Evolutionary conservation across 768 basidiomycete species (phyloP), one percentile per base, ranked within the genome.

Genomic region (Lactarius hatsudake): DNA sequence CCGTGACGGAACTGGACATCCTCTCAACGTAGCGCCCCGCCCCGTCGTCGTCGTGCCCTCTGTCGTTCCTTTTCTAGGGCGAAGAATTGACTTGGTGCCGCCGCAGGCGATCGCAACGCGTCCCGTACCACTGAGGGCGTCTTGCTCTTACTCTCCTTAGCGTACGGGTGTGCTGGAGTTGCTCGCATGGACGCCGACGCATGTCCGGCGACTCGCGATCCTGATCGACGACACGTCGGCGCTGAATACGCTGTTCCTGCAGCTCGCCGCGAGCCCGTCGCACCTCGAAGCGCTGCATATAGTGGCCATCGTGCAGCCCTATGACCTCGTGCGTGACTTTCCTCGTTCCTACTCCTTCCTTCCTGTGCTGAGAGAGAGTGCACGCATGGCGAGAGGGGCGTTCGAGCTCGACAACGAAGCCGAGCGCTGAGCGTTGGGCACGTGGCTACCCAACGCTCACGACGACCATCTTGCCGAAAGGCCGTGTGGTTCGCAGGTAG

Each of bases 391-490:
- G 1, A 79, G 82, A 5, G 74, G 74, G 12, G 51, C 68, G 17
- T 63, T 63, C 69, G 62, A 56, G 56, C 42, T 71, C 48, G 71
- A 77, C 10, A 78, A 82, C 63, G 87, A 88, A 72, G 76, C 77
- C 15, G 74, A 76, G 68, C 15, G 87, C 84, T 20, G 75, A 75
- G 51, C 71, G 75, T 56, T 89, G 87, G 87, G 83, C 83, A 65
- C 68, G 74, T 23, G 81, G 81, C n/a, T 88, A 87, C 74, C 84
- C 85, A 3, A 86, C 86, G 1, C 78, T 88, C 36, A 79, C 79
- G 66, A 88, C 87, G 0, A 85, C 89, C 61, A 87, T 88, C 23
- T 75, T 89, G 0, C 86, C 87, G 0, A 79, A 80, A 66, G 87
- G 87, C 2, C 75, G 80, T 64, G 82, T 88, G 5, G 87, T 87